Evolutionary conservation across 371 early-diverging fungal species (phyloP), one percentile per base, ranked within the genome.

Genomic region (Apophysomyces elegans): DNA sequence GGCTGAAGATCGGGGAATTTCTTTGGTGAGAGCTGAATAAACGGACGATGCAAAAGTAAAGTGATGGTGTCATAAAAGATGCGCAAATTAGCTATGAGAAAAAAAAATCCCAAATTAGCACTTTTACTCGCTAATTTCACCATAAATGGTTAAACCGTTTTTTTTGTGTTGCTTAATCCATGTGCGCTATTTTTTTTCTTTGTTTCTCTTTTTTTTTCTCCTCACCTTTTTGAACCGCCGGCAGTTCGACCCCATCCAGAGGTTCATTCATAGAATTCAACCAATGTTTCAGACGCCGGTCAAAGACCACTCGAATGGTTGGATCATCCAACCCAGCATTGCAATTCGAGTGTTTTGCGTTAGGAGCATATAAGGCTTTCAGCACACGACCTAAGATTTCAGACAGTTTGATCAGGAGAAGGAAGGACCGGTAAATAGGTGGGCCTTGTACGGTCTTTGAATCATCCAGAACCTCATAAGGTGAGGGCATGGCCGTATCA

Each of bases 1-100:
- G 61, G 50, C 62, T 68, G 63, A 41, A 62, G 41, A 32, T 56
- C 45, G 44, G 65, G 66, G 35, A 58, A 74, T 32, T 59, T 68
- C 38, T 58, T 45, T 9, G 69, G 44, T 12, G 75, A 59, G 18
- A 74, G 59, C 43, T 75, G 68, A 11, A 77, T 70, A 65, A 83
- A 89, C 0, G 87, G 89, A 37, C 88, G 70, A 68, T 86, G 88
- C 21, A 87, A 65, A 26, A 89, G 63, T 35, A 87, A 66, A 50
- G 85, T 63, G 7, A 81, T 66, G 12, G 83, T 82, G 56, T 86
- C 76, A 56, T 86, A 86, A n/a, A 74, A 80, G 65, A 88, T 75
- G 18, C 77, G 77, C 21, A 86, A 57, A 39, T 77, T 80, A 21
- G 76, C 84, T 67, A 73, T 71, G 56, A 75, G 74, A 64, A 60